Evolutionary conservation across 176 grass and related monocot species (phyloP).

Genomic region (Musa acuminata): DNA sequence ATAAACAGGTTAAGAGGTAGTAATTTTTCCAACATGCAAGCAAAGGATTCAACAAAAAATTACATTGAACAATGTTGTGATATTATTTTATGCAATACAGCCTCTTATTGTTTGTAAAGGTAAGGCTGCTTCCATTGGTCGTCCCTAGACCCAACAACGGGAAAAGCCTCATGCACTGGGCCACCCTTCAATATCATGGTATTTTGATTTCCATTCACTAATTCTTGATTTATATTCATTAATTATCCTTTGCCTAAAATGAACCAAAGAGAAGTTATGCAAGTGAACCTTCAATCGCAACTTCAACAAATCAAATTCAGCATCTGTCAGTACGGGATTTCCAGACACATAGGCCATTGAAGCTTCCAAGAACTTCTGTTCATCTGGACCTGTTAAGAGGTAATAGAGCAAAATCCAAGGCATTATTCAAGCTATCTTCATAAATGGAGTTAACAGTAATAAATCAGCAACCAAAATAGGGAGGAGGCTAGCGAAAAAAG

Average conservation of each 20-base stretch:
- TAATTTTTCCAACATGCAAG: background rate
- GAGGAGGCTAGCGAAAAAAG: background rate
- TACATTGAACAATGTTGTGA: no score
- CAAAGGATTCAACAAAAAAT: background rate
- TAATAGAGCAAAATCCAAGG: background rate
- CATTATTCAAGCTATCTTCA: background rate
- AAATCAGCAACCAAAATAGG: background rate
- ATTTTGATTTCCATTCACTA: background rate
- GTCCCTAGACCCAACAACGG: no score
- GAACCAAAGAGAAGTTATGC: background rate
- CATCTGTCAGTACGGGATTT: constrained; percentile 74
- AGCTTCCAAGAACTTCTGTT: constrained; percentile 87
- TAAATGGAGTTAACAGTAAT: background rate
- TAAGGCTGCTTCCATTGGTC: no score
- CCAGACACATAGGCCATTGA: constrained; percentile 80
- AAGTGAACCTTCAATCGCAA: constrained; percentile 52
- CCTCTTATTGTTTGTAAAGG: no score
- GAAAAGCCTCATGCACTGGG: background rate
- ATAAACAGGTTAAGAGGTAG: background rate
- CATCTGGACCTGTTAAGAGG: constrained; percentile 46
- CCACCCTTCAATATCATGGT: background rate
- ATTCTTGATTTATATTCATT: background rate
- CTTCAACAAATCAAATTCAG: constrained; percentile 80
- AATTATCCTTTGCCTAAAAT: background rate
- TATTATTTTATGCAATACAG: no score